phyloP scores from a whole-genome alignment of 306 rosid genomes.

The Lagenaria siceraria region DNA sequence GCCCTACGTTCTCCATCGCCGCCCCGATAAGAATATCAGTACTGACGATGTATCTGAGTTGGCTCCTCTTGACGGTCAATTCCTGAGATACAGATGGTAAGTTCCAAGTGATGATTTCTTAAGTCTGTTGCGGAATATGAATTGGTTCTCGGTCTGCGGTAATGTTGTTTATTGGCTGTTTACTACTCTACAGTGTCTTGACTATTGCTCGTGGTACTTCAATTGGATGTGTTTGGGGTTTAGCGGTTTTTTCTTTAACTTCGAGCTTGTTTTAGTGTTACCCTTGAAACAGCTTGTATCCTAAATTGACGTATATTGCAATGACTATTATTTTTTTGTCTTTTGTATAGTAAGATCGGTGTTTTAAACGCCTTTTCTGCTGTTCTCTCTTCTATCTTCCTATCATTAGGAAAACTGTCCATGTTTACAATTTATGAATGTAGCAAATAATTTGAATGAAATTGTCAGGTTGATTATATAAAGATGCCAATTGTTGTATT shows the following conservation, averaged over 20 bases:
- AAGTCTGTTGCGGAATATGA: not conserved
- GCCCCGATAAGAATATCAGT: slow-evolving; percentile 33
- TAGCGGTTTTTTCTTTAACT: not conserved
- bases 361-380: not conserved
- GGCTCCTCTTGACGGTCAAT: slow-evolving; percentile 68
- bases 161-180: not conserved
- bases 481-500: not conserved
- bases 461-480: not conserved
- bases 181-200: not conserved
- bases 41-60: slow-evolving; percentile 77
- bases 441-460: not conserved
- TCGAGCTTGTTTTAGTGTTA: not conserved
- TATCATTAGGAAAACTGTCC: not conserved
- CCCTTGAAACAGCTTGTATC: not conserved
- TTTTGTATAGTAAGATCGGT: not conserved
- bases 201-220: not conserved
- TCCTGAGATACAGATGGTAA: slow-evolving; percentile 83
- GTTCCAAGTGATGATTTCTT: slow-evolving; percentile 8
- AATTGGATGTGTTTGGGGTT: not conserved
- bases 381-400: not conserved
- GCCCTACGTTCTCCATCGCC: slow-evolving; percentile 84
- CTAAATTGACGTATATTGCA: not conserved
- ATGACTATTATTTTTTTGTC: not conserved
- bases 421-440: not conserved
- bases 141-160: not conserved